phyloP scores from a whole-genome alignment of 2,329 filamentous ascomycete species.

The Apiospora koreana region DNA sequence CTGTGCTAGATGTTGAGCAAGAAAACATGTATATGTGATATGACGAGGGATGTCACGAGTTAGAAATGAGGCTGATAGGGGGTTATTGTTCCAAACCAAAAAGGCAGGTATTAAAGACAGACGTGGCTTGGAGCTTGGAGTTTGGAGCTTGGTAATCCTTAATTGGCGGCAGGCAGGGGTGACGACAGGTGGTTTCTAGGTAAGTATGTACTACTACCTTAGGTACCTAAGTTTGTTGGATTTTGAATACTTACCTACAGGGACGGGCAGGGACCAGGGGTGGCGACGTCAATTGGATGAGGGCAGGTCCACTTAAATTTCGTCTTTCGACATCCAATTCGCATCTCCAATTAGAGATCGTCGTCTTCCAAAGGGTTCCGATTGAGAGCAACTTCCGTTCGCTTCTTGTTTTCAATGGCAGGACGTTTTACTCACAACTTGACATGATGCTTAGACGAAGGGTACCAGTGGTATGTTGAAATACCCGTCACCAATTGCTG shows the following conservation, averaged over 20 bases:
- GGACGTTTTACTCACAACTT: background rate
- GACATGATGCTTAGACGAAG: constrained; percentile 33
- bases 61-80: background rate
- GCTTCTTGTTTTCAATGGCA: background rate
- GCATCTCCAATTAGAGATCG: background rate
- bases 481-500: background rate
- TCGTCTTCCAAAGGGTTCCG: no score
- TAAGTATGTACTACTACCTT: background rate
- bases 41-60: no score
- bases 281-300: constrained; percentile 2
- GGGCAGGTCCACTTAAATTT: background rate
- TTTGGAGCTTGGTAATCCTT: background rate
- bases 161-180: background rate
- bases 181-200: background rate
- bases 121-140: background rate
- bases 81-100: background rate
- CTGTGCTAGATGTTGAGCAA: background rate
- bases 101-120: background rate
- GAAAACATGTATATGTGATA: no score
- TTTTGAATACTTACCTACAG: no score
- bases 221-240: background rate
- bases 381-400: background rate
- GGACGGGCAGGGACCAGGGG: background rate
- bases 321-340: background rate
- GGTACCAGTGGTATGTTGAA: constrained; percentile 25